Evolutionary conservation across 805 yeast species (phyloP), one percentile per base, ranked within the genome.

Genomic region (Debaryomyces prosopidis): DNA sequence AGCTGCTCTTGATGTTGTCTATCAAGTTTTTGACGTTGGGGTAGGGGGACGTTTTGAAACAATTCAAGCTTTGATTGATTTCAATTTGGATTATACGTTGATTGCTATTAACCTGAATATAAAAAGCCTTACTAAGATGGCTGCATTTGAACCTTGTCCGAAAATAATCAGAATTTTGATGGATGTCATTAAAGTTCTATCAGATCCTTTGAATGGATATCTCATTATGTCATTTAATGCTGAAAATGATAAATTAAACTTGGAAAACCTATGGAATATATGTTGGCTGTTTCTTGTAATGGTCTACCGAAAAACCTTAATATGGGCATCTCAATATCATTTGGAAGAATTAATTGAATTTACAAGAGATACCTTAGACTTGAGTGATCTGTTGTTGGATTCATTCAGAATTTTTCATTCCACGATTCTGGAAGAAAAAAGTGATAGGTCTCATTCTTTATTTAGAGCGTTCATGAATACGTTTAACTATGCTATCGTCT

Each of bases 321-420:
- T 62, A 3, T 92, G 99, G 99, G 89, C 97, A 0, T 65, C 75
- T 1, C 65, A 68, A 31, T 84, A 82, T 54, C 78, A 79, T 23
- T 70, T 78, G 16, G 70, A 74, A 0, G 77, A 77, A 40, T 70
- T 89, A 54, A 77, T 84, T 36, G 96, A 90, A 45, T 91, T 89
- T 54, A 87, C 97, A 2, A 79, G 96, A 60, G 96, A 89, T 58
- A 84, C 89, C 0, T 72, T 92, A 41, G 97, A 91, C 53, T 71
- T 88, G 27, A 84, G 96, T 47, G 83, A 84, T 49, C 63, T 75
- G 1, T 66, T 91, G 28, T 60, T 91, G n/a, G 82, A 77, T 44
- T 80, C 91, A 2, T 86, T 79, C 56, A 71, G 83, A 47, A 70
- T 77, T n/a, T 47, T 68, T 11, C 37, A 53, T 31, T 64, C 34